Percentiles rank a stretch among this genome's conserved stretches.
Evolutionary conservation across 2,329 filamentous ascomycete species (phyloP).

Genomic region (Coniella vitis): DNA sequence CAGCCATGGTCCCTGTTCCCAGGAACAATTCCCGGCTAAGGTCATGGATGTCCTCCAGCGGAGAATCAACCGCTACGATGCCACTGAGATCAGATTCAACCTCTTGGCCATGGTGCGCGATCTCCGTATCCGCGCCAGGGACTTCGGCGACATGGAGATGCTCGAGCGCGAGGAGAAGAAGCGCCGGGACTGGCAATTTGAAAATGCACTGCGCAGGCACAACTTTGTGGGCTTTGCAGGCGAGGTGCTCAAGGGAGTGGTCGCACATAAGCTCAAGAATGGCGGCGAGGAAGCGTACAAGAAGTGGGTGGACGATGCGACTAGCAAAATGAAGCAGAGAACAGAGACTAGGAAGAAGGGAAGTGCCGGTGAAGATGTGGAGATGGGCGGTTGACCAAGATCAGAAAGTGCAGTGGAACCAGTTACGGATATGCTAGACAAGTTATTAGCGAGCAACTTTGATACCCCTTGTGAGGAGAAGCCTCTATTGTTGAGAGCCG

Average conservation of each 20-base stretch:
- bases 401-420: neutral
- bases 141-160: constrained; percentile 76
- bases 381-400: constrained; percentile 23
- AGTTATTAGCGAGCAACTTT: neutral
- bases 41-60: constrained; percentile 83
- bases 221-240: constrained; percentile 97
- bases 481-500: neutral
- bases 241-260: constrained; percentile 81
- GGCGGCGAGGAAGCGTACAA: constrained; percentile 60
- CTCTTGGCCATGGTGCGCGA: constrained; percentile 88
- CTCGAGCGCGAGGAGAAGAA: constrained; percentile 76
- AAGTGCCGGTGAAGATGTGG: constrained; percentile 23
- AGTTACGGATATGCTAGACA: constrained; percentile 1
- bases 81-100: constrained; percentile 90
- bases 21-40: constrained; percentile 66
- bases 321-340: constrained; percentile 25
- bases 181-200: constrained; percentile 82
- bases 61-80: constrained; percentile 77
- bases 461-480: constrained; percentile 4
- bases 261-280: constrained; percentile 62
- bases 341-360: constrained; percentile 25
- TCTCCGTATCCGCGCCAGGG: constrained; percentile 65
- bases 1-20: constrained; percentile 68
- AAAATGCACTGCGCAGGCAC: constrained; percentile 84
- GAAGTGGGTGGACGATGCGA: constrained; percentile 61